Base-by-base conservation (phyloP, 1,284 basidiomycete genomes). In the Ustilago tritici region DNA sequence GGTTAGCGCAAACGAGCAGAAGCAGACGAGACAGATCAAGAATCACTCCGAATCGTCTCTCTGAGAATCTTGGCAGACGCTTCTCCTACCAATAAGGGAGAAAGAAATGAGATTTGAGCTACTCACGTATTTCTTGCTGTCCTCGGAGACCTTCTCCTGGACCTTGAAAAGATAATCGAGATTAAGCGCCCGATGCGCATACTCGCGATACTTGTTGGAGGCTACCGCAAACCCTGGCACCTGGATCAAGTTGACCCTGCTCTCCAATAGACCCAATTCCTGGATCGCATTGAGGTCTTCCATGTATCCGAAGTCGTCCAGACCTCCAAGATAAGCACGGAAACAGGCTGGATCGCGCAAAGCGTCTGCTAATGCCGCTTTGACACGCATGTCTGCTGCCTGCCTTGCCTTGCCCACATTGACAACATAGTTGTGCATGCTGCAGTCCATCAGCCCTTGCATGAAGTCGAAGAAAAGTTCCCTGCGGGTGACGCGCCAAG, bases 271-370 rank as follows among this genome's bases (percentile, higher is more conserved):
- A 12, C 66, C 70, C 28, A 28, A 31, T 15, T 58, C 46, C 2
- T 61, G 46, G n/a, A 77, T 66, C 28, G 61, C 55, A 11, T 32
- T 19, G 52, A 78, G 60, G 6, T 78, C 76, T 23, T 67, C 67
- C 34, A 35, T 59, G 56, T 78, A 78, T 1, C 76, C 76, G 19
- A 59, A 74, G 52, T 78, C 76, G 41, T 78, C 76, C 36, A 78
- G 43, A 3, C 76, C 76, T 34, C 76, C 76, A 23, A 78, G 41
- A 28, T 78, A 78, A 19, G 58, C 76, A 2, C 59, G 57, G 38
- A 56, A 74, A 40, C 76, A 78, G 36, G 55, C 46, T 12, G 61
- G 61, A n/a, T 78, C 76, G 10, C n/a, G 61, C 7, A 78, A 10
- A 17, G 67, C 70, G 47, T 77, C 75, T 2, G 67, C 75, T 38